Base-by-base conservation (phyloP, 2,329 filamentous ascomycete genomes). In the Aspergillus puulaauensis region DNA sequence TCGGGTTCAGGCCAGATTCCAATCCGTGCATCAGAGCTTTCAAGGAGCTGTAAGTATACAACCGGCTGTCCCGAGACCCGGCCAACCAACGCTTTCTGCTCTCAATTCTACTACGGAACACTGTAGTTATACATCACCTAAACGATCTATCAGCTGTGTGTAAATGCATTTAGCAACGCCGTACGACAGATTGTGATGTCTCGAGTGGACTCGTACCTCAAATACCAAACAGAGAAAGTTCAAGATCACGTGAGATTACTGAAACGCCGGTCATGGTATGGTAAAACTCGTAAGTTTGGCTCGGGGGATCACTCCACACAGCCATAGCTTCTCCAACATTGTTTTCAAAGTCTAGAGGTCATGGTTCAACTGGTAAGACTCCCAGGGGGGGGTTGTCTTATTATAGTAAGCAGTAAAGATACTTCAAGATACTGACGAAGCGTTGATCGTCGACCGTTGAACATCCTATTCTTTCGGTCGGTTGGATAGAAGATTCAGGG, bases 231-330 rank as follows among this genome's bases (percentile, higher is more conserved):
- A 43, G 40, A 21, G 8, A 4, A 7, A 21, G 12, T 14, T 17
- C 9, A 11, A 41, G n/a, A 17, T 47, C 35, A 47, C 21, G 44
- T 54, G 43, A 48, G 43, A 21, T 24, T 21, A 24, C 14, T 48
- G 52, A 54, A 54, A 54, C 52, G 15, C 41, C 41, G 11, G 52
- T 54, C 35, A 47, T 31, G 14, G 52, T 54, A 48, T 40, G 52
- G 51, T 46, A 53, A 46, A 37, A 21, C 24, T 43, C 40, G 50
- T 23, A 31, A 27, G 31, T 24, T 37, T n/a, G 15, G 35, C 15
- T 37, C 35, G 24, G 14, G 9, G 27, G 4, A 31, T 31, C 27
- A 31, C 45, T 48, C 51, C 51, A 53, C 51, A 53, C 41, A 31
- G 21, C 48, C 24, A 17, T 33, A 48, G 45, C 49, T 51, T 51